Conservation (phyloP, 495 filamentous ascomycete species). For the Hypoxylon lienhwacheense region DNA sequence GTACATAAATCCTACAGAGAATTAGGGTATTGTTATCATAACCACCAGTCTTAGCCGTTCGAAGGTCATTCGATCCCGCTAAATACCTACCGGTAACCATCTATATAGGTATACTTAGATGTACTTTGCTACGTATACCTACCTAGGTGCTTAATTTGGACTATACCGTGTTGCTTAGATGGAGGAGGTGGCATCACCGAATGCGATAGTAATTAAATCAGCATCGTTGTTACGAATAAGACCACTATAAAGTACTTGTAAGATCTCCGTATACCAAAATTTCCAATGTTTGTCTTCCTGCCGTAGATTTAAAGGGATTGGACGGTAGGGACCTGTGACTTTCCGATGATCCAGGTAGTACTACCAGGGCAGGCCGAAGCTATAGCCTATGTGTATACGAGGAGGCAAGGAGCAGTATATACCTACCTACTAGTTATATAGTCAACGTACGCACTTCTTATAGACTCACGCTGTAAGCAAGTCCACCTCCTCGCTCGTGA, state of each 20-base stretch:
- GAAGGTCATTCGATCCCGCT: too few species aligned
- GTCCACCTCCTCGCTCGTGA: slow-evolving; percentile 65
- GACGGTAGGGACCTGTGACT: neutral
- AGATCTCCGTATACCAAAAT: neutral
- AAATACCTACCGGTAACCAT: too few species aligned
- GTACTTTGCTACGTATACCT: slow-evolving; percentile 1
- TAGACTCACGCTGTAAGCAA: slow-evolving; percentile 44
- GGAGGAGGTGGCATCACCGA: neutral
- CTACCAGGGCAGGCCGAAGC: slow-evolving; percentile 5
- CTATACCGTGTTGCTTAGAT: neutral
- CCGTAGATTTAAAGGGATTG: neutral
- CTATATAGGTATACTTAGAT: too few species aligned
- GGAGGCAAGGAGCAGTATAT: too few species aligned
- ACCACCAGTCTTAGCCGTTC: neutral
- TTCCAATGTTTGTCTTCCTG: neutral
- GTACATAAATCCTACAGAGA: slow-evolving; percentile 25
- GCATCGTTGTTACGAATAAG: neutral
- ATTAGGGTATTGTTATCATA: slow-evolving; percentile 3
- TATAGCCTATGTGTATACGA: slow-evolving; percentile 15
- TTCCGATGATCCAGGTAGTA: neutral
- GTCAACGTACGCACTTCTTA: slow-evolving; percentile 13
- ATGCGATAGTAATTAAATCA: slow-evolving; percentile 3
- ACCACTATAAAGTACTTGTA: neutral
- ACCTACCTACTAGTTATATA: slow-evolving; percentile 3
- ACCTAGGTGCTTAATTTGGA: slow-evolving; percentile 5